These are phyloP conservation scores for Bipolaris oryzae DNA, from an alignment of 2,329 filamentous ascomycete genomes.

Conservation along the genomic window DNA sequence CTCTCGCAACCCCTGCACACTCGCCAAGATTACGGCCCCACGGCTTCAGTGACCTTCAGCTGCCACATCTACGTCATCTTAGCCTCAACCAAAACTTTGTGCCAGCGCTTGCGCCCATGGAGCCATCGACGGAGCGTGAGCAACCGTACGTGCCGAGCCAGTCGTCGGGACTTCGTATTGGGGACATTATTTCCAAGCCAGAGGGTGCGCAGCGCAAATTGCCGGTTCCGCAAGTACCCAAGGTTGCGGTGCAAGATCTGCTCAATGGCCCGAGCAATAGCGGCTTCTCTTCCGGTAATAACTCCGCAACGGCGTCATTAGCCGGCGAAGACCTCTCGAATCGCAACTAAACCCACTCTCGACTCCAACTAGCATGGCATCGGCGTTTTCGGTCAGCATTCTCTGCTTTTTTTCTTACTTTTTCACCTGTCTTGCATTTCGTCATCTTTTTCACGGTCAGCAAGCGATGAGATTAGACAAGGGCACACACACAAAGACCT, in stretches of 20 bases:
- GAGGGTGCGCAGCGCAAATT: slow-evolving; percentile 90
- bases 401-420: slow-evolving; percentile 27
- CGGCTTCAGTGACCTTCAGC: slow-evolving; percentile 72
- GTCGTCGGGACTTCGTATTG: slow-evolving; percentile 75
- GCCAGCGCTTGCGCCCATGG: slow-evolving; percentile 73
- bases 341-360: slow-evolving; percentile 35
- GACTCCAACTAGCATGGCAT: slow-evolving; percentile 31
- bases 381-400: slow-evolving; percentile 45
- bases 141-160: slow-evolving; percentile 64
- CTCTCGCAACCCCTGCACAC: slow-evolving; percentile 93
- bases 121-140: slow-evolving; percentile 66
- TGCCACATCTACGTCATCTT: slow-evolving; percentile 82
- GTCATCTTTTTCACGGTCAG: slow-evolving; percentile 37
- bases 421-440: slow-evolving; percentile 21
- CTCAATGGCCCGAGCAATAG: slow-evolving; percentile 63
- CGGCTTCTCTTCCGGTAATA: slow-evolving; percentile 75
- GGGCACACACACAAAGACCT: slow-evolving; percentile 9
- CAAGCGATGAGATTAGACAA: slow-evolving; percentile 45
- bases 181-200: slow-evolving; percentile 88
- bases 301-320: slow-evolving; percentile 77
- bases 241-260: slow-evolving; percentile 85
- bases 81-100: slow-evolving; percentile 64
- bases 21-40: slow-evolving; percentile 88
- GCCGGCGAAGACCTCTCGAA: slow-evolving; percentile 61
- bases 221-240: slow-evolving; percentile 87